phyloP scores from a whole-genome alignment of 768 basidiomycete genomes.

The Pholiota microspora region DNA sequence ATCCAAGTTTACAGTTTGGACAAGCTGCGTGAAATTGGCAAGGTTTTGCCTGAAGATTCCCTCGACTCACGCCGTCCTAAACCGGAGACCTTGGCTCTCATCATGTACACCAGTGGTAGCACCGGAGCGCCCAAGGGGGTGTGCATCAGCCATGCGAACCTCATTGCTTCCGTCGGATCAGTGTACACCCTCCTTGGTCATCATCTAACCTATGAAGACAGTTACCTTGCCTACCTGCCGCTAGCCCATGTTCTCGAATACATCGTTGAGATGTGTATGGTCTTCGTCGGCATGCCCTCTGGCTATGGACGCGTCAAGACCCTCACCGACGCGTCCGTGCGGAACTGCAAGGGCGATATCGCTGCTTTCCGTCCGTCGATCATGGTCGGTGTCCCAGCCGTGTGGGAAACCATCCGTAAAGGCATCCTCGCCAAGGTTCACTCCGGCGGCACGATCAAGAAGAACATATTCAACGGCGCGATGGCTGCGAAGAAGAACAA shows the following conservation, averaged over 20 bases:
- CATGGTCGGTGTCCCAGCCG: slow-evolving; percentile 93
- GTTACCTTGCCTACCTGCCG: slow-evolving; percentile 88
- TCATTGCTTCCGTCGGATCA: slow-evolving; percentile 85
- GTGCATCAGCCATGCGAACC: slow-evolving; percentile 81
- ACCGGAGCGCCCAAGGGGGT: slow-evolving; percentile 97
- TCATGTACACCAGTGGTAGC: slow-evolving; percentile 80
- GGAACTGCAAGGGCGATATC: slow-evolving; percentile 85
- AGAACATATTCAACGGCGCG: slow-evolving; percentile 77
- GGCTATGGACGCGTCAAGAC: slow-evolving; percentile 97
- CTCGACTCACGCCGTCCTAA: slow-evolving; percentile 47
- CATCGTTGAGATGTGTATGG: slow-evolving; percentile 79
- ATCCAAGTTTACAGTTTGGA: slow-evolving; percentile 65
- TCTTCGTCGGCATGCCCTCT: slow-evolving; percentile 74
- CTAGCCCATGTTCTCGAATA: slow-evolving; percentile 96
- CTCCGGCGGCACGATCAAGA: slow-evolving; percentile 61
- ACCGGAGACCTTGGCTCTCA: slow-evolving; percentile 43
- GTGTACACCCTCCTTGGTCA: slow-evolving; percentile 70
- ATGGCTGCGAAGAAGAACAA: slow-evolving; percentile 70
- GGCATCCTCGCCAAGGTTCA: slow-evolving; percentile 86
- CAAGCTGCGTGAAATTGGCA: slow-evolving; percentile 70
- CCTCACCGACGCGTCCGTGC: slow-evolving; percentile 89
- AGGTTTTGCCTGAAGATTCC: slow-evolving; percentile 47
- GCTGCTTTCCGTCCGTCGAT: slow-evolving; percentile 80
- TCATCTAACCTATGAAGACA: slow-evolving; percentile 57
- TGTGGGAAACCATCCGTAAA: slow-evolving; percentile 97